Evolutionary conservation across 2,329 filamentous ascomycete species (phyloP), one percentile per base, ranked within the genome.

Genomic region (Sclerotinia borealis): DNA sequence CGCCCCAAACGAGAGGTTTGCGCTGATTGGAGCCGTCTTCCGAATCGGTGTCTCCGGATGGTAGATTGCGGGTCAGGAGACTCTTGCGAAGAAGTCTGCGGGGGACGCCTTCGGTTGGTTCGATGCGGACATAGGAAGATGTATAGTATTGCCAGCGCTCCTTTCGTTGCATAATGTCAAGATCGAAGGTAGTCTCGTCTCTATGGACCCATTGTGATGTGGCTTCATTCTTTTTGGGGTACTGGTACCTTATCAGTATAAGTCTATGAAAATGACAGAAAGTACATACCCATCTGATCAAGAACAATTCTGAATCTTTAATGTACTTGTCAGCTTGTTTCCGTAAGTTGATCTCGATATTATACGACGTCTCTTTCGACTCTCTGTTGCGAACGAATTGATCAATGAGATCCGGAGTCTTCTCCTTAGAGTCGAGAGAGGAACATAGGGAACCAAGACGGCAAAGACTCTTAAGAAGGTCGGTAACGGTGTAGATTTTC

Each of bases 91-190:
- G 81, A 22, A 55, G 62, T 54, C 83, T 81, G 56, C 87, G 81
- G 8, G 83, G 79, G 3, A 95, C 83, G 17, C 90, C 90, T 76
- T 95, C 91, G 0, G 95, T 99, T 2, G 91, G 90, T 72, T 96
- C 92, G 29, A 93, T 84, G 67, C 92, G 91, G 69, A 92, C 90
- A 76, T 90, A 98, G 0, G 93, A 92, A 22, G 93, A 93, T 63
- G 96, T 91, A 75, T 99, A 99, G 78, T 96, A 96, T 71, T 93
- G 91, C 95, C 95, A 99, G 45, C 86, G 83, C 66, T 92, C 87
- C 63, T 88, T 88, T 58, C 87, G 85, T 72, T 95, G 89, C 80
- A 96, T 88, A 69, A 96, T 92, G 68, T 96, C 91, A 72, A 89
- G 88, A 70, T 95, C 92, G 75, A 96, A 92, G 0, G 96, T 89